A percentile compares a stretch with the other conserved stretches of the same genome.
These are phyloP conservation scores for Malassezia globosa DNA, from an alignment of 1,284 basidiomycete species.

Conservation along the genomic window DNA sequence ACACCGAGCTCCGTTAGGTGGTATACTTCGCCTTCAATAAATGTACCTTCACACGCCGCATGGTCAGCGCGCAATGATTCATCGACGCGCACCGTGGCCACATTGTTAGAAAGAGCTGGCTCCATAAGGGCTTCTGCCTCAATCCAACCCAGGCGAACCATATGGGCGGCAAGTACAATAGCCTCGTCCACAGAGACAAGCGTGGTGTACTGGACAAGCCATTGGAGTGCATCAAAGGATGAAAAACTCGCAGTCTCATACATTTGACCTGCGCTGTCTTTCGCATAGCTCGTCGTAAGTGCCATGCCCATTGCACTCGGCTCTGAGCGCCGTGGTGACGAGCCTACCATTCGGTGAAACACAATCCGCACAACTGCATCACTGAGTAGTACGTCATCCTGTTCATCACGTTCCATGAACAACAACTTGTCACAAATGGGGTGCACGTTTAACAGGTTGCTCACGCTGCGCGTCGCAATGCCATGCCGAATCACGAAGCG, in stretches of 20 bases:
- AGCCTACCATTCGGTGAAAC: slow-evolving; percentile 87
- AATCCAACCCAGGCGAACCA: slow-evolving; percentile 69
- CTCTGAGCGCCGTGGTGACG: slow-evolving; percentile 22
- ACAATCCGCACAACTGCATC: slow-evolving; percentile 86
- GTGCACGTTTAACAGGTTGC: slow-evolving; percentile 73
- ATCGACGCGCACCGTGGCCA: slow-evolving; percentile 13
- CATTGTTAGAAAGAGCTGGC: slow-evolving; percentile 7
- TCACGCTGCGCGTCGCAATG: slow-evolving; percentile 61
- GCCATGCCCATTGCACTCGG: slow-evolving; percentile 8
- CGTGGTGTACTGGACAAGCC: slow-evolving; percentile 95
- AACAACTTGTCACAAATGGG: slow-evolving; percentile 96
- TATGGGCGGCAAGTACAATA: slow-evolving; percentile 91
- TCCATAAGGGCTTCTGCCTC: slow-evolving; percentile 4
- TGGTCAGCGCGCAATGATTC: not conserved
- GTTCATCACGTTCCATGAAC: slow-evolving; percentile 79
- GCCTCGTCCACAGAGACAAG: slow-evolving; percentile 92
- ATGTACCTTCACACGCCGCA: slow-evolving; percentile 11
- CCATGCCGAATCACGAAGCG: slow-evolving; percentile 99
- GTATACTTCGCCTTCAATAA: slow-evolving; percentile 15
- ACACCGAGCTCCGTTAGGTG: slow-evolving; percentile 14
- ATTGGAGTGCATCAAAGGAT: slow-evolving; percentile 77
- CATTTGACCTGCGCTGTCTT: slow-evolving; percentile 37
- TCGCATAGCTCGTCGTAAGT: slow-evolving; percentile 23
- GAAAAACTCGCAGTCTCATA: slow-evolving; percentile 56
- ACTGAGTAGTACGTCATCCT: slow-evolving; percentile 95